Evolutionary conservation across 805 yeast genomes (phyloP).

Genomic region (Spathaspora arborariae): DNA sequence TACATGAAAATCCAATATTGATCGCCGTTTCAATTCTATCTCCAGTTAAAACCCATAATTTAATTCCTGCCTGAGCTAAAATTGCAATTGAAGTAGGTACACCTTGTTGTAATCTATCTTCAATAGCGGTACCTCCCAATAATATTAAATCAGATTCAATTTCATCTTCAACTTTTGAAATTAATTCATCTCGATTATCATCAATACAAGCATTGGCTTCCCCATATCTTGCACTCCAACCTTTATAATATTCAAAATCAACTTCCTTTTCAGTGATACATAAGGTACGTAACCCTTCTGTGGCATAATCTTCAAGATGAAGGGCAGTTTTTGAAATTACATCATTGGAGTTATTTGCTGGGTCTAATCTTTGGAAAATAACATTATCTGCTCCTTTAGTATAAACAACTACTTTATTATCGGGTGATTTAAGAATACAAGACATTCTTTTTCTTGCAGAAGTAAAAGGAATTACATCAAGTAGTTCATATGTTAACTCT

Average conservation of each 20-base stretch:
- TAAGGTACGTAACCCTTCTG: conserved; percentile 74
- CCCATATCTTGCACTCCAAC: conserved; percentile 55
- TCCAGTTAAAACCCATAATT: conserved; percentile 81
- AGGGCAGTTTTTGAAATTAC: conserved; percentile 55
- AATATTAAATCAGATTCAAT: conserved; percentile 55
- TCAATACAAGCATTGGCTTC: conserved; percentile 56
- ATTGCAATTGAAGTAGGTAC: conserved; percentile 71
- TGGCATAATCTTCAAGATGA: conserved; percentile 66
- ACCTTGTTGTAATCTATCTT: conserved; percentile 73
- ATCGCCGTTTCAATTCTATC: conserved; percentile 83
- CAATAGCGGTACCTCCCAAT: conserved; percentile 80
- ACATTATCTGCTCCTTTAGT: conserved; percentile 78
- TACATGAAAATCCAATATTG: conserved; percentile 78
- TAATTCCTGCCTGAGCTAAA: conserved; percentile 69
- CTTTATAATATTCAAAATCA: conserved; percentile 39
- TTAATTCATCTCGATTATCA: conserved; percentile 52
- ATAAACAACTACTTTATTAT: conserved; percentile 42
- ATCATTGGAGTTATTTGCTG: conserved; percentile 33
- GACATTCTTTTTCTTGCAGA: conserved; percentile 80
- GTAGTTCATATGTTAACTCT: conserved; percentile 41
- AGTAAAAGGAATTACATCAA: conserved; percentile 59
- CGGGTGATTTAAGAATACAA: conserved; percentile 50
- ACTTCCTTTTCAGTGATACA: conserved; percentile 62
- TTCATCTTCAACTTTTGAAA: conserved; percentile 53
- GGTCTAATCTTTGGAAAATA: conserved; percentile 43